A percentile compares a stretch with the other conserved stretches of the same genome.
Evolutionary conservation across 2,329 filamentous ascomycete species (phyloP).

Genomic region (Calycina herbarum): DNA sequence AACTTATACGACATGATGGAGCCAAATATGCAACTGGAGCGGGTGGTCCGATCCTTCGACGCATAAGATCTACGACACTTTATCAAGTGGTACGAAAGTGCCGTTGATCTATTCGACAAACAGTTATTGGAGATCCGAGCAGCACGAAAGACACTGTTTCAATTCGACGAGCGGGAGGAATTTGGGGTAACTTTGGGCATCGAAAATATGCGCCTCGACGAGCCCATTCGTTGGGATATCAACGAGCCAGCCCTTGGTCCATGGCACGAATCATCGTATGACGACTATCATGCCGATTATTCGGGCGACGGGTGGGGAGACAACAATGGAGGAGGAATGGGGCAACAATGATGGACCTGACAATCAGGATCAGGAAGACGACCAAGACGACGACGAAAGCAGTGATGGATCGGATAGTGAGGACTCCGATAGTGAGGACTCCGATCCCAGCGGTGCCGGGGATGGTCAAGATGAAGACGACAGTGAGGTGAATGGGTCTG

Average conservation of each 20-base stretch:
- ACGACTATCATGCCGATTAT: too few species aligned
- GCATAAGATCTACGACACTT: not conserved
- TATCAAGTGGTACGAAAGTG: not conserved
- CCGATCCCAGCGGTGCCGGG: too few species aligned
- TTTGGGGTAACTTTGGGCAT: not conserved
- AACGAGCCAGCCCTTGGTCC: not conserved
- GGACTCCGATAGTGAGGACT: too few species aligned
- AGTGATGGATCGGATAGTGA: too few species aligned
- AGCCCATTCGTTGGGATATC: not conserved
- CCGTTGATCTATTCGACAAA: slow-evolving; percentile 2
- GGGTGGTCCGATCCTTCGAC: not conserved
- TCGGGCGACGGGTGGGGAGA: too few species aligned
- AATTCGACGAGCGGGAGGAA: not conserved
- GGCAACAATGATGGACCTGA: too few species aligned
- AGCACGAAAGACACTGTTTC: slow-evolving; percentile 7
- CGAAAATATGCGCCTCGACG: not conserved
- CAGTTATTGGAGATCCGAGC: slow-evolving; percentile 1
- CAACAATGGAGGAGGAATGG: too few species aligned
- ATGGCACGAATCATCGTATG: not conserved
- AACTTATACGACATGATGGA: not conserved
- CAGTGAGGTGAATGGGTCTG: too few species aligned
- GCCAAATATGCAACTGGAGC: not conserved
- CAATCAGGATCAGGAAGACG: too few species aligned
- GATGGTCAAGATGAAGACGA: too few species aligned
- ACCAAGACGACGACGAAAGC: too few species aligned